Evolutionary conservation across 305 asterid species (phyloP).

Genomic region (Fraxinus latifolia): DNA sequence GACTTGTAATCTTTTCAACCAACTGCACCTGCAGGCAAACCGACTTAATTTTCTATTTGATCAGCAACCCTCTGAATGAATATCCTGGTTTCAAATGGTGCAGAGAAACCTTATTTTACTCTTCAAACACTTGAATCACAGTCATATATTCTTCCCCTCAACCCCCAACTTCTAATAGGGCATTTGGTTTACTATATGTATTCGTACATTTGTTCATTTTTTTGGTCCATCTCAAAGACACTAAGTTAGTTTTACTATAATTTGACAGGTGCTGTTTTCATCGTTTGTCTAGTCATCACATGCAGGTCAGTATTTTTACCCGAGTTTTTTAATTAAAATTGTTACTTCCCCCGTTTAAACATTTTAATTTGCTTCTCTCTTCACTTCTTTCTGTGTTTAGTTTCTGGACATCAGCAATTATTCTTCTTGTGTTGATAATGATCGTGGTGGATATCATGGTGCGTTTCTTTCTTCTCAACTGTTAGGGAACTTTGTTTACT

Average conservation of each 20-base stretch:
- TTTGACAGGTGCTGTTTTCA: conserved; percentile 78
- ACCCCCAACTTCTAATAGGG: not conserved
- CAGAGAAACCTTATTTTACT: not conserved
- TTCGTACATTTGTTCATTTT: not conserved
- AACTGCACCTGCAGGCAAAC: not conserved
- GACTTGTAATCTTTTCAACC: not conserved
- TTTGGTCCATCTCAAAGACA: conserved; percentile 5
- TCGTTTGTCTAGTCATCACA: conserved; percentile 84
- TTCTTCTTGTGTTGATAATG: conserved; percentile 81
- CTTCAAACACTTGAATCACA: not conserved
- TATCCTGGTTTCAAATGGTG: not conserved
- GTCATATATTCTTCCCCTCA: not conserved
- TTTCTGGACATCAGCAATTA: conserved; percentile 92
- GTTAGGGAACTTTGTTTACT: not conserved
- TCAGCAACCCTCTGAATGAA: not conserved
- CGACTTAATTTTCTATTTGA: not conserved
- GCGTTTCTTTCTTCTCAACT: conserved; percentile 11
- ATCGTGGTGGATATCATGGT: conserved; percentile 93
- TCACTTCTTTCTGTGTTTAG: conserved; percentile 33
- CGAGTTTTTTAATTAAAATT: not conserved
- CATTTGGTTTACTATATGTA: not conserved
- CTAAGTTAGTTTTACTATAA: conserved; percentile 5
- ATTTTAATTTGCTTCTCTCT: not conserved
- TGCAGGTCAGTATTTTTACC: conserved; percentile 58
- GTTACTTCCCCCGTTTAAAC: not conserved